Base-by-base conservation (phyloP, 164 flowering plant species). In the Piper longum region DNA sequence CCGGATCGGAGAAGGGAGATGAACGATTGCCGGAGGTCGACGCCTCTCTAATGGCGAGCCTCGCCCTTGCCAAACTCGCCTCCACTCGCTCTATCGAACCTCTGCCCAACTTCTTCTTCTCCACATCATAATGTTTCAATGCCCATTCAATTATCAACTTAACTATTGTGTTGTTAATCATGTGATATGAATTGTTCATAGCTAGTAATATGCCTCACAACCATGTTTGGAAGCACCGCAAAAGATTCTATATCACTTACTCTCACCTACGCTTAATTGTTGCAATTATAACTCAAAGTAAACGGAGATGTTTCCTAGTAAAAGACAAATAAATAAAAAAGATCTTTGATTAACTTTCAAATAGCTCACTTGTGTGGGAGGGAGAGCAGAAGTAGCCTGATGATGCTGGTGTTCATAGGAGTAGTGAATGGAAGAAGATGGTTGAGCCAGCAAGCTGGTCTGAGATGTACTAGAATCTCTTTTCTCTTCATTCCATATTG, bases 11-110 rank as follows among this genome's bases (percentile, higher is more conserved):
- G 16, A n/a, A 48, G 26, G 70, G n/a, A 18, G 60, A 18, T 4
- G 51, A 45, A 19, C 64, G 62, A 56, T 61, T 69, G 7, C 67
- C 58, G 19, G 36, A 56, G 41, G 41, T 18, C 14, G 69, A 43
- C n/a, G 76, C 75, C 61, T 73, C 77, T 64, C 66, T 68, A 19
- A 77, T 79, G 6, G 70, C 69, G 12, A 72, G 67, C 41, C 83
- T 64, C 54, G 74, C 75, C 65, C 62, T 70, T 9, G 62, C 70
- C n/a, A 79, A 72, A 44, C 71, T 67, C 5, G 68, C 72, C 69
- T 79, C 80, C 59, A 76, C 62, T 65, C 57, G 58, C 18, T 62
- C 66, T 51, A 79, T 58, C 42, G 12, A 8, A 7, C 12, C 14
- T 41, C 14, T 8, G 41, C 41, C 40, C 40, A 4, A 11, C 59